Evolutionary conservation across 2,329 filamentous ascomycete species (phyloP), one percentile per base, ranked within the genome.

Genomic region (Cercospora janseana): DNA sequence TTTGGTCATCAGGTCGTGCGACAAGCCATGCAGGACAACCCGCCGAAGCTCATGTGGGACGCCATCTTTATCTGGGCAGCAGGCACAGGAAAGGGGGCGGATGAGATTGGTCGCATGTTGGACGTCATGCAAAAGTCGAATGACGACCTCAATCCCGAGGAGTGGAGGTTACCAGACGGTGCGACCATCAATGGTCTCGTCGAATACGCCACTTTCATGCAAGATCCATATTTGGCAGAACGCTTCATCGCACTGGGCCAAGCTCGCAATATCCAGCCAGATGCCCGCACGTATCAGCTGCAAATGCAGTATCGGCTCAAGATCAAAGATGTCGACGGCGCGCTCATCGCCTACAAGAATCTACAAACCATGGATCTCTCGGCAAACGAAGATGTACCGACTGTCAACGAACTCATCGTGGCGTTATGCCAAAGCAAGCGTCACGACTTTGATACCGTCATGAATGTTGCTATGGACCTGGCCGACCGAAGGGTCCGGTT

Each of bases 161-260:
- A 77, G 49, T 65, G 74, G 49, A 70, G 72, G 12, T 49, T 62
- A 5, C 81, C 89, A 0, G 84, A 88, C 47, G 83, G 83, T 5
- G 71, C 78, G 3, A 89, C 86, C 4, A 82, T 97, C 61, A 95
- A 97, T 63, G 72, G 75, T 4, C 76, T 97, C 20, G 77, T 97
- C 13, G 78, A 81, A 46, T 82, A 84, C 50, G 87, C 88, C 7
- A 83, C 85, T 56, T 79, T 80, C n/a, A 78, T 79, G 47, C 76
- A 83, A 8, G 84, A 94, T 60, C 77, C 82, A 0, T 82, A 87
- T 58, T 73, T 87, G 37, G 88, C 87, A 4, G 83, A 91, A 64
- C 79, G 88, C 9, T 86, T 91, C 55, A 76, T 89, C 38, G 71
- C 79, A 1, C 70, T 96, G 8, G 83, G 83, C 2, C 67, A 79